These are phyloP conservation scores for Phymatotrichopsis omnivora DNA, from an alignment of 2,329 filamentous ascomycete genomes.

Conservation along the genomic window DNA sequence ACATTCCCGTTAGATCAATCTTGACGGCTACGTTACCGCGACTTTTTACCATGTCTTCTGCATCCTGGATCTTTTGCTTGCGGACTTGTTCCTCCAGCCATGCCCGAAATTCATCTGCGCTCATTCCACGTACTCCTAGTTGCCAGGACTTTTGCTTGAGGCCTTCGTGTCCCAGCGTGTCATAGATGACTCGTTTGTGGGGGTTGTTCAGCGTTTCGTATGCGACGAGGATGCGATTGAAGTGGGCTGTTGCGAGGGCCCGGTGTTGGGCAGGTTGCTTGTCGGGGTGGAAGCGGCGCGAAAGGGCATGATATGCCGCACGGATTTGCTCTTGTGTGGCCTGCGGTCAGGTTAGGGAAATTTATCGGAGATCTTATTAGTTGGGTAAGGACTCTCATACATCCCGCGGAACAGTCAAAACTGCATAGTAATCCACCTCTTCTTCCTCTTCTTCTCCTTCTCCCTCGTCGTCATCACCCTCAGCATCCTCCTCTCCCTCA, in stretches of 20 bases:
- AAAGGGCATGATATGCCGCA: constrained; percentile 40
- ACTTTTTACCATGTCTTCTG: constrained; percentile 23
- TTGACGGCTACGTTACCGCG: constrained; percentile 14
- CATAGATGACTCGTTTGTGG: constrained; percentile 38
- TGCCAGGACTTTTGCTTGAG: constrained; percentile 17
- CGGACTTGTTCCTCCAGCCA: constrained; percentile 24
- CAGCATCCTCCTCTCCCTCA: neutral
- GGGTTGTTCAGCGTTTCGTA: constrained; percentile 44
- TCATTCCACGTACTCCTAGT: constrained; percentile 20
- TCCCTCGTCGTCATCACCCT: constrained; percentile 38
- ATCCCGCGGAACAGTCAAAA: constrained; percentile 19
- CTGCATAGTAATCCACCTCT: constrained; percentile 25
- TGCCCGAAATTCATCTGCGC: constrained; percentile 23
- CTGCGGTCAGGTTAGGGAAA: constrained; percentile 10
- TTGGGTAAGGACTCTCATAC: constrained; percentile 13
- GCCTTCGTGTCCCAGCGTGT: constrained; percentile 30
- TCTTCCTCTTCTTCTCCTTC: constrained; percentile 31
- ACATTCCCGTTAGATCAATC: constrained; percentile 16
- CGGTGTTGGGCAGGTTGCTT: constrained; percentile 38
- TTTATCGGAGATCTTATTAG: neutral
- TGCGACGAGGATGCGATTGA: constrained; percentile 38
- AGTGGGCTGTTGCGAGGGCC: constrained; percentile 37
- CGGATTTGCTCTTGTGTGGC: constrained; percentile 36
- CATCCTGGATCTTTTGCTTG: constrained; percentile 13
- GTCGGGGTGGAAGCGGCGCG: constrained; percentile 40